These are phyloP conservation scores for Oryza brachyantha DNA, from an alignment of 176 grass and related monocot species.

Conservation along the genomic window DNA sequence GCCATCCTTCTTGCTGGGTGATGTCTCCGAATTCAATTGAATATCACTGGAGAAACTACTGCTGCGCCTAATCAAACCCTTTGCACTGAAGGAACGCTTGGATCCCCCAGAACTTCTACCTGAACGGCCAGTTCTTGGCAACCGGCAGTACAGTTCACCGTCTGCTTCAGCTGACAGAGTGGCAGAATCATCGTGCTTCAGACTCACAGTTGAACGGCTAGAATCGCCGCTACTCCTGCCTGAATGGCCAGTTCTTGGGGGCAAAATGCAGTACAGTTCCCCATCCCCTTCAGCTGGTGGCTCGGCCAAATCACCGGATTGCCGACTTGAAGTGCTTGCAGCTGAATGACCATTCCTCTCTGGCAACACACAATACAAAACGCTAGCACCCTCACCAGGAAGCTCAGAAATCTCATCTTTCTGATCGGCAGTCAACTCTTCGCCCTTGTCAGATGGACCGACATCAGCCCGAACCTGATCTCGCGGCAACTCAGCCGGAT, in stretches of 20 bases:
- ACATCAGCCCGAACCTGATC: neutral
- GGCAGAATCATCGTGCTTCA: neutral
- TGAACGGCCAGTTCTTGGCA: conserved; percentile 15
- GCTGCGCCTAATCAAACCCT: conserved; percentile 34
- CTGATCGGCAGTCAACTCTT: neutral
- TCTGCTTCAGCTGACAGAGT: neutral
- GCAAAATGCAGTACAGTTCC: conserved; percentile 68
- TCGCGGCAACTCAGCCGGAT: neutral
- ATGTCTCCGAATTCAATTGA: conserved; percentile 24
- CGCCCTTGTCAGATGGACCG: conserved; percentile 5
- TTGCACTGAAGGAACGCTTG: conserved; percentile 30
- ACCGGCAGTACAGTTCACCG: conserved; percentile 26
- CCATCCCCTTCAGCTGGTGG: conserved; percentile 27
- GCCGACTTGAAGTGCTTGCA: conserved; percentile 41
- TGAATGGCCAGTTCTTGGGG: conserved; percentile 41
- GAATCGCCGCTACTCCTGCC: conserved; percentile 40
- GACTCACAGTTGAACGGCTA: conserved; percentile 31
- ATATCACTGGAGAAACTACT: conserved; percentile 49
- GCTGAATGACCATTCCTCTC: conserved; percentile 20
- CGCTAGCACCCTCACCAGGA: conserved; percentile 39
- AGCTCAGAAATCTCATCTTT: conserved; percentile 33
- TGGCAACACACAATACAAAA: conserved; percentile 54
- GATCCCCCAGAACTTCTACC: conserved; percentile 39
- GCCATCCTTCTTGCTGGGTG: conserved; percentile 37
- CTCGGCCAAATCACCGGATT: conserved; percentile 20